These are phyloP conservation scores for Cytospora schulzeri DNA, from an alignment of 2,329 filamentous ascomycete genomes.

Conservation along the genomic window DNA sequence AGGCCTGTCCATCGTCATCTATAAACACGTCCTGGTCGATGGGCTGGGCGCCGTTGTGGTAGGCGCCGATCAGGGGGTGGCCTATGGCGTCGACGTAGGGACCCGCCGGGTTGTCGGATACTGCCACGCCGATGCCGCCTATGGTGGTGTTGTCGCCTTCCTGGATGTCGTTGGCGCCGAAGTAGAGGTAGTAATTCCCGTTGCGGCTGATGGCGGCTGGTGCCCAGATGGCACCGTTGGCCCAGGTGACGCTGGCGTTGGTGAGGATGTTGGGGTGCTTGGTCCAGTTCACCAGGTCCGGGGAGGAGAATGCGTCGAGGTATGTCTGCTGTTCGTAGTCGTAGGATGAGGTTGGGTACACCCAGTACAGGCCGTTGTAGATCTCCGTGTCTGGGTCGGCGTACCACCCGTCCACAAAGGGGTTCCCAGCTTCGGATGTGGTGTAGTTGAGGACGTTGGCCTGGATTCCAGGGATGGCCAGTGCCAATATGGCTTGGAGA, in stretches of 20 bases:
- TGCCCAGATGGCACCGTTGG: conserved; percentile 49
- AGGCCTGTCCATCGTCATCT: conserved; percentile 44
- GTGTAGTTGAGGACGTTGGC: conserved; percentile 37
- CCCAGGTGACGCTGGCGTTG: conserved; percentile 44
- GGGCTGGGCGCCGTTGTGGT: conserved; percentile 49
- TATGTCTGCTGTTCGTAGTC: conserved; percentile 50
- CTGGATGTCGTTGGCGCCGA: conserved; percentile 51
- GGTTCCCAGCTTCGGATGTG: conserved; percentile 48
- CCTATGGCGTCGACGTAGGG: conserved; percentile 47
- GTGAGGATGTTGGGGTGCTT: conserved; percentile 49
- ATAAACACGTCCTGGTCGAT: conserved; percentile 50
- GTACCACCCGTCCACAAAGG: conserved; percentile 52
- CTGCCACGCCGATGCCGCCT: conserved; percentile 46
- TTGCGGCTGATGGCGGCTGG: conserved; percentile 47
- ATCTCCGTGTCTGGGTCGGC: conserved; percentile 53
- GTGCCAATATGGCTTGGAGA: neutral
- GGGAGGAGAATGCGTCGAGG: conserved; percentile 53
- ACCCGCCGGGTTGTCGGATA: conserved; percentile 40
- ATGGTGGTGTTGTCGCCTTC: conserved; percentile 34
- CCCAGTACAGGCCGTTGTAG: conserved; percentile 49
- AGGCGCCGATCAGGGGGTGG: conserved; percentile 45
- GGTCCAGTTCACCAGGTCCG: conserved; percentile 51
- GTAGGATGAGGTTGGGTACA: conserved; percentile 50
- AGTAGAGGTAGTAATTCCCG: conserved; percentile 53
- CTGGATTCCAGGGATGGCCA: neutral